Base-by-base conservation (phyloP, 176 grass and related monocot genomes). In the Carex myosuroides region DNA sequence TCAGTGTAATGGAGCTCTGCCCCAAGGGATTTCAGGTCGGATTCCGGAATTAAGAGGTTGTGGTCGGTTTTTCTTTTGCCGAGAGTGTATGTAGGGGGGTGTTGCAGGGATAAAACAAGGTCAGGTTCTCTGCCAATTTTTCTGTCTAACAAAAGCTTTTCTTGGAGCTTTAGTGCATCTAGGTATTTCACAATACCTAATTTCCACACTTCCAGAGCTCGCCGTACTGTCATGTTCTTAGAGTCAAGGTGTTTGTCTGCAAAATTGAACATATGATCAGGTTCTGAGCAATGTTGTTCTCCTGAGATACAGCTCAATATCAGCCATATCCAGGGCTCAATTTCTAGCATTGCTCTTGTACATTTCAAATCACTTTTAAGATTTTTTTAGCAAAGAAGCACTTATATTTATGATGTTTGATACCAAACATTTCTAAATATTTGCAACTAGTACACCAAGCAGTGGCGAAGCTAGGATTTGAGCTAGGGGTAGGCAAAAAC, bases 11-110 rank as follows among this genome's bases (percentile, higher is more conserved):
- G 83, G 73, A 98, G 59, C 60, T 93, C 92, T 52, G 95, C 92
- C 61, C 91, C 92, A 46, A 98, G 78, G 8, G 64, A 70, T 53
- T 88, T 86, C 8, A 98, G 92, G 11, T 90, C 89, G 29, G 82
- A 59, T 79, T 89, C 92, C 0, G 91, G 70, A 6, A 82, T 84
- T 50, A 95, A 85, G 17, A 98, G 88, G 82, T 92, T 98, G 58
- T 92, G 95, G 79, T 90, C 83, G 5, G 91, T 92, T 88, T 88
- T 88, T 62, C 66, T 90, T 88, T 98, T 98, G 39, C 95, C 92
- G 7, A 98, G 86, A 76, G 95, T 98, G 75, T 98, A 98, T 20
- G 95, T 98, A 69, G 92, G 91, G 53, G 89, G 91, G 64, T 95
- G 95, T 72, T 93, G 95, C 81, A 98, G 86, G 39, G 95, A 95